Base-by-base conservation (phyloP, 129 eudicot genomes). In the Ambrosia trifida region DNA sequence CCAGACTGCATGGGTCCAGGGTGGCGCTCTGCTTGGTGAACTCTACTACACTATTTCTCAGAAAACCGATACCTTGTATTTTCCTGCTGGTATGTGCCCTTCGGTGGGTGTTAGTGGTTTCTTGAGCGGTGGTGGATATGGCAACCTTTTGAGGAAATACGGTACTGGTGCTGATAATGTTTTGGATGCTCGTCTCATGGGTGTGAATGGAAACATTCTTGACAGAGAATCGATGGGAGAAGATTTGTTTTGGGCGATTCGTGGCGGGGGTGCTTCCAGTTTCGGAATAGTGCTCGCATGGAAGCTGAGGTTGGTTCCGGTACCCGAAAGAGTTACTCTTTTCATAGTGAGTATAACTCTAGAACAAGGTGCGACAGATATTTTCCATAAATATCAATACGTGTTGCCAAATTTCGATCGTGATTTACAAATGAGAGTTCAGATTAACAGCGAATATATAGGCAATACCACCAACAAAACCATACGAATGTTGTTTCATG, bases 191-290 rank as follows among this genome's bases (percentile, higher is more conserved):
- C 49, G 31, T 11, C 35, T 63, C 30, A 13, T 36, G 68, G 49
- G 35, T 36, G 47, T 63, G 2, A 36, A 63, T 8, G 68, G 68
- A 0, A 0, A 46, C 1, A 45, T 66, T 46, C 43, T 66, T 2
- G 58, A 68, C 3, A 31, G 60, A 1, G 47, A 46, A 49, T 53
- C 72, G 16, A 78, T 78, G 82, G 82, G 77, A 1, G 73, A 78
- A 53, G 77, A 78, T 40, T 57, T 78, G 41, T 78, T 78, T 24
- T 78, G 82, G 82, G 82, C 77, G 2, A 35, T 70, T 32, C 75
- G 82, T 52, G 82, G 82, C 1, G 73, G 82, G 4, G 59, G 52
- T 17, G 63, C 72, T 41, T 64, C 62, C 2, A 78, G 82, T 52
- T 78, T 78, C 10, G 82, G 82, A 24, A 68, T 78, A 6, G 64